Base-by-base conservation (phyloP, 805 yeast genomes). In the Komagataella ulmi region DNA sequence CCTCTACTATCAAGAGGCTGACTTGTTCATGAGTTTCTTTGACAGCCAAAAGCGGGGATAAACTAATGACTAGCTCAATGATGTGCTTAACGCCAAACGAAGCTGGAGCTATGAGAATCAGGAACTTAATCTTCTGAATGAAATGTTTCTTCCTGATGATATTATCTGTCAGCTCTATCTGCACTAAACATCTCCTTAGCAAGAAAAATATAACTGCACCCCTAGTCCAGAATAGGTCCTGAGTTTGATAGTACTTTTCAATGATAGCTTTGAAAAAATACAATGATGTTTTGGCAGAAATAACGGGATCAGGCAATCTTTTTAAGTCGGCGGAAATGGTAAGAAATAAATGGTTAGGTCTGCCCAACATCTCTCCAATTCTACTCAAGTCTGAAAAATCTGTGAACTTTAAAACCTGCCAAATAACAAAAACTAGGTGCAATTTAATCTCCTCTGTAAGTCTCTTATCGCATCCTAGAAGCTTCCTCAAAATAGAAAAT, bases 81-180 rank as follows among this genome's bases (percentile, higher is more conserved):
- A 73, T 46, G 4, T 55, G 54, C 8, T 53, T 50, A 44, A 57
- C 47, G 1, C 36, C 43, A n/a, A 62, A 58, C 0, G 44, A 52
- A 2, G 49, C 44, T 2, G 54, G 53, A 7, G 69, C 67, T 17
- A 68, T 49, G 6, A 64, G 47, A 6, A 70, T 56, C 5, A 75
- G 51, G 1, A 70, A 53, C 52, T 74, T 74, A 18, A 77, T 50
- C 51, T 61, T 66, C 52, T 78, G 62, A 5, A 76, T 44, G 24
- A 54, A 50, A 3, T 60, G 12, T 1, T 57, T 7, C 46, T 55
- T 61, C 17, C 67, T 67, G 2, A 63, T 59, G 19, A 47, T 24
- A 19, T 63, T 54, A 1, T 57, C 21, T 0, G 70, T 51, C 1
- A 52, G 19, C 0, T 60, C 57, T 2, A 73, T 46, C 2, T 58